phyloP scores from a whole-genome alignment of 108 stramenopile species.

The Skeletonema grethae region DNA sequence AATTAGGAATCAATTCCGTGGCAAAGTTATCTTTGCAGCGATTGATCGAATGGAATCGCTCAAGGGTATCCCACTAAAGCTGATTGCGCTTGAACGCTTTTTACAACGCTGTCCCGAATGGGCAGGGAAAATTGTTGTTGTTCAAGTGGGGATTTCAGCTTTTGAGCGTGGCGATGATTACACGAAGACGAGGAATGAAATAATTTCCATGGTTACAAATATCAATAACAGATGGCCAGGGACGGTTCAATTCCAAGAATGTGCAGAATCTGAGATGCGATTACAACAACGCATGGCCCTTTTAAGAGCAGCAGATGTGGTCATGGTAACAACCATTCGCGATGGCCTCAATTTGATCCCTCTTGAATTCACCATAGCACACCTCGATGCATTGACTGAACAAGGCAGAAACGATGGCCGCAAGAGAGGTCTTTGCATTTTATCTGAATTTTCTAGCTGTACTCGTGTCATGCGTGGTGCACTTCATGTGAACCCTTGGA shows the following conservation, averaged over 20 bases:
- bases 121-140: conserved; percentile 91
- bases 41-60: conserved; percentile 96
- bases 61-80: conserved; percentile 95
- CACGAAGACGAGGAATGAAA: conserved; percentile 74
- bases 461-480: conserved; percentile 97
- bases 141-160: conserved; percentile 94
- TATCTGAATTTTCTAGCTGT: conserved; percentile 87
- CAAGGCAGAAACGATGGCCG: conserved; percentile 77
- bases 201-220: conserved; percentile 74
- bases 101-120: conserved; percentile 87
- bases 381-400: conserved; percentile 89
- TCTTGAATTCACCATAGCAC: conserved; percentile 94
- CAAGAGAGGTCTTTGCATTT: conserved; percentile 88
- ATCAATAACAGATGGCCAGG: conserved; percentile 89
- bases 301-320: conserved; percentile 82
- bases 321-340: conserved; percentile 91
- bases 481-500: conserved; percentile 92
- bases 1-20: conserved; percentile 76
- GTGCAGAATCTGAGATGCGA: conserved; percentile 72
- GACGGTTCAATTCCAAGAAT: conserved; percentile 88
- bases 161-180: conserved; percentile 91
- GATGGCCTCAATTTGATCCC: conserved; percentile 97
- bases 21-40: conserved; percentile 86
- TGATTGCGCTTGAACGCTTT: conserved; percentile 93
- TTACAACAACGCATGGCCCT: conserved; percentile 88